A percentile compares a stretch with the other conserved stretches of the same genome.
phyloP scores from a whole-genome alignment of 2,329 filamentous ascomycete genomes.

The Paraconiothyrium brasiliense region DNA sequence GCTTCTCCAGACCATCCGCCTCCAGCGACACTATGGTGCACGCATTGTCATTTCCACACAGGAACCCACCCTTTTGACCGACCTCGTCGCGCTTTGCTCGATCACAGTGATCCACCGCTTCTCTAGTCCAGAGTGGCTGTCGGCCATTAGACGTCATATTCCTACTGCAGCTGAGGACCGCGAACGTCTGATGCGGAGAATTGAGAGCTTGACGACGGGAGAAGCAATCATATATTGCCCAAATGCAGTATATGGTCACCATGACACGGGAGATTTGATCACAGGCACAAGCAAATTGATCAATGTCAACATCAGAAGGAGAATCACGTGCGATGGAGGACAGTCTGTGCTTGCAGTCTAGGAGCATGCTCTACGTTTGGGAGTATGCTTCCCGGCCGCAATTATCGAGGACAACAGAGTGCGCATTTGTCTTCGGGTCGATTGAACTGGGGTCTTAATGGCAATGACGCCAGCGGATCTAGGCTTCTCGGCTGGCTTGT shows the following conservation, averaged over 20 bases:
- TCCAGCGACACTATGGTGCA: slow-evolving; percentile 74
- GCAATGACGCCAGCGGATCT: not conserved
- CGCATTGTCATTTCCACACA: slow-evolving; percentile 79
- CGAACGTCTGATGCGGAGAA: slow-evolving; percentile 53
- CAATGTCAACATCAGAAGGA: slow-evolving; percentile 51
- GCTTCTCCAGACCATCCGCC: slow-evolving; percentile 70
- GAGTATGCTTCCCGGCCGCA: not conserved
- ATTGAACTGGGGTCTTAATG: not conserved
- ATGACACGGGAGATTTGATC: slow-evolving; percentile 14
- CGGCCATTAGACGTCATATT: slow-evolving; percentile 30
- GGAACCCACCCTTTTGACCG: slow-evolving; percentile 75
- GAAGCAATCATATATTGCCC: not conserved
- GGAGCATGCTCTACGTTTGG: not conserved
- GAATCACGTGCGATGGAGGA: slow-evolving; percentile 57
- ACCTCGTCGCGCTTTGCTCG: slow-evolving; percentile 75
- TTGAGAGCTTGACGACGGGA: slow-evolving; percentile 44
- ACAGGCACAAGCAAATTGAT: slow-evolving; percentile 30
- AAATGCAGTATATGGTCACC: not conserved
- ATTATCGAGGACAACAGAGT: not conserved
- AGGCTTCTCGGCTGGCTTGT: not conserved
- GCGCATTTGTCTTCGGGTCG: not conserved
- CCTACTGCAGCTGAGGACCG: slow-evolving; percentile 22
- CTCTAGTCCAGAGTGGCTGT: slow-evolving; percentile 71
- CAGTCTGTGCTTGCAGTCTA: slow-evolving; percentile 15
- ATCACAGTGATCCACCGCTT: slow-evolving; percentile 79